Base-by-base conservation (phyloP, 1,139 yeast species). In the Geotrichum armillariae region DNA sequence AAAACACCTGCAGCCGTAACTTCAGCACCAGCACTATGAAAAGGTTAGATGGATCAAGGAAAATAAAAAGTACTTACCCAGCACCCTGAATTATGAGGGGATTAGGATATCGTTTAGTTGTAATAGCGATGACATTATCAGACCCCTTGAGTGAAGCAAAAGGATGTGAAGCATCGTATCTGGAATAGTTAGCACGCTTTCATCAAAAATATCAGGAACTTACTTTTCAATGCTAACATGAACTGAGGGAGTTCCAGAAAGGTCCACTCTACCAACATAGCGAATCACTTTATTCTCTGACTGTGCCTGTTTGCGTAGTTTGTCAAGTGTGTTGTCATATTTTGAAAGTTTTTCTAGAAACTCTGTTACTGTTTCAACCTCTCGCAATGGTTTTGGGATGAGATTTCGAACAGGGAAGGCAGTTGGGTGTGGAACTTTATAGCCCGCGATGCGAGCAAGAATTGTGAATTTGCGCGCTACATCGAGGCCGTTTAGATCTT, bases 1-100 rank as follows among this genome's bases (percentile, higher is more conserved):
- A 93, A 78, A 45, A 94, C 97, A 70, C 99, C 99, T 68, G 94
- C 95, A 55, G 99, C 99, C 50, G 99, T 93, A 49, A 93, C 98
- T 38, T 84, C 98, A 54, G 96, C 96, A 71, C 99, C 99, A 32
- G 99, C 99, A 69, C 73, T 47, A 41, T 9, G 18, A 14, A 29
- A 5, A 36, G 20, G n/a, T 37, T 20, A n/a, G n/a, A n/a, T n/a
- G n/a, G n/a, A n/a, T n/a, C n/a, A n/a, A n/a, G n/a, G n/a, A n/a
- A n/a, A n/a, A n/a, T n/a, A n/a, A n/a, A n/a, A n/a, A n/a, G n/a
- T 9, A 41, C 55, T 39, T 32, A 52, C 52, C 96, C 99, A 38
- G 99, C 99, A 70, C 99, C 99, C 76, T 93, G 99, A 60, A 93
- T 79, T 58, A 93, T 85, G 68, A 93, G 78, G 52, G 99, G 99